These are phyloP conservation scores for Capsella rubella DNA, from an alignment of 441 rosid species.

Conservation along the genomic window DNA sequence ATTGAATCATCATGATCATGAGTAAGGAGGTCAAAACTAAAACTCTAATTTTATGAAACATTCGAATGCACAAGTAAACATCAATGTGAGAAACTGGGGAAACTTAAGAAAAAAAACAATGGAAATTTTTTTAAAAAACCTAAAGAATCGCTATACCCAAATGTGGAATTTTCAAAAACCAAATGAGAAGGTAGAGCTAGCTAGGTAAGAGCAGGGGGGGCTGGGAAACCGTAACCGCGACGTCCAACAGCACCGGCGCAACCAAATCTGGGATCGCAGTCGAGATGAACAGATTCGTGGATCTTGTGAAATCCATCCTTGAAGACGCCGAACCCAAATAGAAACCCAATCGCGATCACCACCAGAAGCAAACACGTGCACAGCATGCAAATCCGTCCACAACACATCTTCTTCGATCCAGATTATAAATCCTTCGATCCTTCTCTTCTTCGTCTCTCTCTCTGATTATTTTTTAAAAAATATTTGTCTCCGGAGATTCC, in stretches of 20 bases:
- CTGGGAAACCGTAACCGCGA: conserved; percentile 41
- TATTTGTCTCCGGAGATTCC: conserved; percentile 35
- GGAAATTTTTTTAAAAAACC: background rate
- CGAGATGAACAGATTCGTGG: conserved; percentile 53
- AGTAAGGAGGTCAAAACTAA: background rate
- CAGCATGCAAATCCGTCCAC: conserved; percentile 72
- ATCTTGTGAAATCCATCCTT: conserved; percentile 74
- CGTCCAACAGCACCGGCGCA: conserved; percentile 38
- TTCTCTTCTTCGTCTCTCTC: background rate
- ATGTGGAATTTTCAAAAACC: background rate
- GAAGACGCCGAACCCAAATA: conserved; percentile 89
- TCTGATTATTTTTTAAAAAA: background rate
- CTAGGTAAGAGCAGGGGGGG: conserved; percentile 32
- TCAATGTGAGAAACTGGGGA: background rate
- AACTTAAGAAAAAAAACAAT: background rate
- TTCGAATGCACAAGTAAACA: conserved; percentile 13
- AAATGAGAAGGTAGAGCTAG: background rate
- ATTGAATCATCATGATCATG: background rate
- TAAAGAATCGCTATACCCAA: conserved; percentile 17
- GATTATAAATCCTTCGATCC: background rate
- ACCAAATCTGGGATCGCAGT: conserved; percentile 35
- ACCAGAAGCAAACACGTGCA: conserved; percentile 68
- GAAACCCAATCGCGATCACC: conserved; percentile 61
- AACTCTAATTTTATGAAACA: conserved; percentile 29
- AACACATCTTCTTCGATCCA: conserved; percentile 55